phyloP scores from a whole-genome alignment of 176 grass and related monocot genomes.

The Aegilops longissima region DNA sequence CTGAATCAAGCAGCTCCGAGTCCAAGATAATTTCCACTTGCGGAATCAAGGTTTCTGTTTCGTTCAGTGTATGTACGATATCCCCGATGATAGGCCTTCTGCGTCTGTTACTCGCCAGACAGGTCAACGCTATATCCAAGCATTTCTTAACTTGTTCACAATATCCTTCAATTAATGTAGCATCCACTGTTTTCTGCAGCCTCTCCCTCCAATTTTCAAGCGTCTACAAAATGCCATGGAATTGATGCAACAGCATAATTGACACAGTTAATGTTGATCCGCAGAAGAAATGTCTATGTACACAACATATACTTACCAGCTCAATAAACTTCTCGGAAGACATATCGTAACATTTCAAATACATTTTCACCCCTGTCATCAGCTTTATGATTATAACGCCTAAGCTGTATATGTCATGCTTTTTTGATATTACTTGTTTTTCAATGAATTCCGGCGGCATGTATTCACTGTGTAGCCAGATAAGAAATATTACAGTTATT shows the following conservation, averaged over 20 bases:
- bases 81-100: not conserved
- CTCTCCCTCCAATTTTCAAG: not conserved
- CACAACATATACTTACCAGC: not conserved
- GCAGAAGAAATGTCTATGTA: too few relatives aligned
- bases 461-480: not conserved
- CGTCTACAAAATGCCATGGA: not conserved
- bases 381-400: not conserved
- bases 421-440: not conserved
- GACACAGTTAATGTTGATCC: too few relatives aligned
- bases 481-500: too few relatives aligned
- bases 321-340: not conserved
- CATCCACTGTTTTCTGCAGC: not conserved
- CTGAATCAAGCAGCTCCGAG: too few relatives aligned
- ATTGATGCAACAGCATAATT: not conserved
- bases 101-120: accelerated
- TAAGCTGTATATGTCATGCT: not conserved
- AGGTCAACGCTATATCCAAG: not conserved
- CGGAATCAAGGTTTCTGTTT: not conserved
- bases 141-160: not conserved
- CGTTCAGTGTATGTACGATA: not conserved
- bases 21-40: too few relatives aligned
- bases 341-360: not conserved
- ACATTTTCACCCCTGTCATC: not conserved
- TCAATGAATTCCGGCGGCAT: not conserved
- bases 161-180: not conserved